Conservation (phyloP, 257 asterid genomes). For the Buddleja alternifolia region DNA sequence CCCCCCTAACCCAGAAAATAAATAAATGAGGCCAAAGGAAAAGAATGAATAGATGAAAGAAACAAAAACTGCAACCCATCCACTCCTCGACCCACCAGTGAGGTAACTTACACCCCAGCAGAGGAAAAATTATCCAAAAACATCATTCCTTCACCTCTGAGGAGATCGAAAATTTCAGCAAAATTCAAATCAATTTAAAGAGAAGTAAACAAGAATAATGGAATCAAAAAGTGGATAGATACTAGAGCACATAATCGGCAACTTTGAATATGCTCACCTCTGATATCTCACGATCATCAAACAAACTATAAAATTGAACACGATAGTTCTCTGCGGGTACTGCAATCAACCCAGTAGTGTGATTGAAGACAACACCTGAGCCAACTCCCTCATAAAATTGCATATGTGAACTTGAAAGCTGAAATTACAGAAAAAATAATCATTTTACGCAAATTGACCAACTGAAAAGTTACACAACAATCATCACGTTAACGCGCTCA, state of each 20-base stretch:
- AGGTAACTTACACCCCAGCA: background rate
- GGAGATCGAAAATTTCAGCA: slow-evolving; percentile 9
- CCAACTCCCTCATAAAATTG: slow-evolving; percentile 52
- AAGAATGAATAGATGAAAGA: background rate
- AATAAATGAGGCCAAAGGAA: background rate
- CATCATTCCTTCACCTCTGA: background rate
- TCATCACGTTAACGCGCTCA: background rate
- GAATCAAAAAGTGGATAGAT: slow-evolving; percentile 21
- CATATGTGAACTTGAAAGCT: slow-evolving; percentile 66
- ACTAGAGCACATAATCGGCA: slow-evolving; percentile 15
- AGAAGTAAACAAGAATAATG: background rate
- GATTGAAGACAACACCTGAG: slow-evolving; percentile 54
- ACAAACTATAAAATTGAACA: slow-evolving; percentile 77
- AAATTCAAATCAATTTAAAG: slow-evolving; percentile 7
- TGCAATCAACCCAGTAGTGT: slow-evolving; percentile 66
- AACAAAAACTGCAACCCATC: slow-evolving; percentile 8
- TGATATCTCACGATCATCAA: slow-evolving; percentile 84
- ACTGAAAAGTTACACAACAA: slow-evolving; percentile 8
- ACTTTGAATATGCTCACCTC: slow-evolving; percentile 59
- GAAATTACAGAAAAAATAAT: slow-evolving; percentile 36
- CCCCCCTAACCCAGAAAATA: slow-evolving; percentile 6
- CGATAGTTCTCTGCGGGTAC: slow-evolving; percentile 83
- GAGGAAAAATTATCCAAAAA: background rate
- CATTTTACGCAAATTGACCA: slow-evolving; percentile 19
- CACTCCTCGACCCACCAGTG: background rate